phyloP scores from a whole-genome alignment of 805 yeast genomes.

The Pichia heedii region DNA sequence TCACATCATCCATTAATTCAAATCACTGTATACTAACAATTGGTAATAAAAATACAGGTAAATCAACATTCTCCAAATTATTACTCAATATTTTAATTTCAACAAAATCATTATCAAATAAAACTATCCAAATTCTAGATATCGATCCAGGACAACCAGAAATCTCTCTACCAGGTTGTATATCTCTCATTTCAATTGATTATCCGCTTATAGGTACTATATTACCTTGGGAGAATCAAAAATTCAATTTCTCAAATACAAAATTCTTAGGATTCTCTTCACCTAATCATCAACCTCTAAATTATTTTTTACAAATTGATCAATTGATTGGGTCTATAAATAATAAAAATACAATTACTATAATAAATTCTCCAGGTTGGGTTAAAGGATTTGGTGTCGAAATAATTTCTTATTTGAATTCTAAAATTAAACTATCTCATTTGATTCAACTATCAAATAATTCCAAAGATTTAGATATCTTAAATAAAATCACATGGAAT shows the following conservation, averaged over 20 bases:
- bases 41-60: conserved; percentile 75
- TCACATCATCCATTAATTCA: conserved; percentile 1
- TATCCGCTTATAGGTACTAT: conserved; percentile 30
- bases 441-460: conserved; percentile 45
- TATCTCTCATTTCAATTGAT: conserved; percentile 41
- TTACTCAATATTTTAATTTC: conserved; percentile 41
- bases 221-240: conserved; percentile 16
- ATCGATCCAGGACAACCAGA: conserved; percentile 90
- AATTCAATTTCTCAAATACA: conserved; percentile 12
- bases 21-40: conserved; percentile 30
- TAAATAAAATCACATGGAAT: conserved; percentile 3
- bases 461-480: conserved; percentile 5
- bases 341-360: conserved; percentile 12
- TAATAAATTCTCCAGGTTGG: conserved; percentile 88
- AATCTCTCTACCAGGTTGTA: conserved; percentile 59
- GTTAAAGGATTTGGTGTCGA: conserved; percentile 77
- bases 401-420: conserved; percentile 42
- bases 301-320: conserved; percentile 38
- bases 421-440: conserved; percentile 42
- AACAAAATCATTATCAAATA: conserved; percentile 6
- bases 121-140: conserved; percentile 46
- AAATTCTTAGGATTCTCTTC: conserved; percentile 53
- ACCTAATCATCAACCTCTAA: conserved; percentile 57
- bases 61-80: conserved; percentile 57
- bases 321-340: conserved; percentile 28